Percentiles rank a stretch among this genome's conserved stretches.
phyloP scores from a whole-genome alignment of 2,329 filamentous ascomycete genomes.

The Knufia petricola region DNA sequence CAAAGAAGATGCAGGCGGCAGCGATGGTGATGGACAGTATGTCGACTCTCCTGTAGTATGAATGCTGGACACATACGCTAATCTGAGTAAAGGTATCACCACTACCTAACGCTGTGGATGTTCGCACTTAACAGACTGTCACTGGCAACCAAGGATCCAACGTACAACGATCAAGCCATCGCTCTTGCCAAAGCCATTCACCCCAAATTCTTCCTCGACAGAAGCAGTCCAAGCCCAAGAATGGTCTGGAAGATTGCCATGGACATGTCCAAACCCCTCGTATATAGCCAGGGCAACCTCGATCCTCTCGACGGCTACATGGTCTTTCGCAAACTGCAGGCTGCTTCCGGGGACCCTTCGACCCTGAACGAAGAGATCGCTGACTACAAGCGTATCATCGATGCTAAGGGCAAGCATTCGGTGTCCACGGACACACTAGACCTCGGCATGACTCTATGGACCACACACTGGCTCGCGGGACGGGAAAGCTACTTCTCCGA shows the following conservation, averaged over 20 bases:
- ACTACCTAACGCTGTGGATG: slow-evolving; percentile 55
- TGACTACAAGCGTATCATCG: slow-evolving; percentile 44
- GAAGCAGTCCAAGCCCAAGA: slow-evolving; percentile 26
- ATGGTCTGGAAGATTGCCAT: slow-evolving; percentile 51
- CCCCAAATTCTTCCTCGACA: slow-evolving; percentile 40
- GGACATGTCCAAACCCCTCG: slow-evolving; percentile 40
- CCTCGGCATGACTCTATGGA: slow-evolving; percentile 52
- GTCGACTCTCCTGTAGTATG: too few species aligned
- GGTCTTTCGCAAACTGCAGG: slow-evolving; percentile 40
- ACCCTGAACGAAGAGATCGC: slow-evolving; percentile 41
- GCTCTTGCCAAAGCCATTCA: slow-evolving; percentile 46
- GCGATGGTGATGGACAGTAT: slow-evolving; percentile 43
- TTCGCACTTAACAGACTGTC: slow-evolving; percentile 49
- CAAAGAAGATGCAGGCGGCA: slow-evolving; percentile 40
- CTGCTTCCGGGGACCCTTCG: slow-evolving; percentile 23
- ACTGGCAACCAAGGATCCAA: slow-evolving; percentile 36
- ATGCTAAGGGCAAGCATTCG: slow-evolving; percentile 34
- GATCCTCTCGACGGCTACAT: slow-evolving; percentile 49
- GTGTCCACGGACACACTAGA: slow-evolving; percentile 45
- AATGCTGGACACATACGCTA: too few species aligned
- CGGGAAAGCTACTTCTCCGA: slow-evolving; percentile 26
- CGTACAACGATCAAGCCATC: slow-evolving; percentile 44
- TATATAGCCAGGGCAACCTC: slow-evolving; percentile 45
- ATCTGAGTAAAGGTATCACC: slow-evolving; percentile 37
- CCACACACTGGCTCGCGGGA: slow-evolving; percentile 41